Base-by-base conservation (phyloP, 352 stramenopile species). In the Globisporangium acanthophoron region DNA sequence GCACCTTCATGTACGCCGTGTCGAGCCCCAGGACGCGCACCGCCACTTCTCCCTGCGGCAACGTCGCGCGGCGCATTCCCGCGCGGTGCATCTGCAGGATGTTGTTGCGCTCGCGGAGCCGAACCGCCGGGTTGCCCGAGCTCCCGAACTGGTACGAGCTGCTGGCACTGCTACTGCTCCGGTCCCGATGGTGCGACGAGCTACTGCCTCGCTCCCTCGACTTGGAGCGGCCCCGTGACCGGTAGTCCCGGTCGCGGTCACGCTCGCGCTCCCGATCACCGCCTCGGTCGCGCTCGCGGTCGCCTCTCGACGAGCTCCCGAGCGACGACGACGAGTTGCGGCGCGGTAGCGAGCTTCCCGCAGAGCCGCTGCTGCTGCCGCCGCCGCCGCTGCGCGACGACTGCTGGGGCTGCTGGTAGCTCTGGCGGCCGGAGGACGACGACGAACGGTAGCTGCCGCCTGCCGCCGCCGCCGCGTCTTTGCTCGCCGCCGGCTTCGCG, bases 41-140 rank as follows among this genome's bases (percentile, higher is more conserved):
- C 3, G 84, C 84, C 9, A 74, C 61, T n/a, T 90, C 81, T 0
- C 61, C 52, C 0, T 70, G 67, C 21, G 81, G 67, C 53, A 91
- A 48, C 24, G 73, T 80, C 39, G 71, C 63, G 21, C 78, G 65
- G 13, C 81, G 66, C 13, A 56, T 70, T 5, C 73, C 75, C 3
- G 77, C 83, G 18, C 80, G 77, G 43, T 93, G 84, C 84, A 93
- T 93, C 13, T 77, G 62, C 40, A 93, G 62, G 44, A 93, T 71
- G 54, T 90, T 87, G 47, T 88, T 87, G 8, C 81, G 61, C 57
- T 91, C 80, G 5, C 80, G 78, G 9, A 90, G 67, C 1, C 83
- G 67, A 21, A 84, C 59, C 9, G 72, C 66, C 1, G 80, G 80
- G 27, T 76, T 88, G 1, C 78, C 76, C 1, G 72, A 75, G 9